phyloP scores from a whole-genome alignment of 208 protist genomes.

The Phytomonas sp. region DNA sequence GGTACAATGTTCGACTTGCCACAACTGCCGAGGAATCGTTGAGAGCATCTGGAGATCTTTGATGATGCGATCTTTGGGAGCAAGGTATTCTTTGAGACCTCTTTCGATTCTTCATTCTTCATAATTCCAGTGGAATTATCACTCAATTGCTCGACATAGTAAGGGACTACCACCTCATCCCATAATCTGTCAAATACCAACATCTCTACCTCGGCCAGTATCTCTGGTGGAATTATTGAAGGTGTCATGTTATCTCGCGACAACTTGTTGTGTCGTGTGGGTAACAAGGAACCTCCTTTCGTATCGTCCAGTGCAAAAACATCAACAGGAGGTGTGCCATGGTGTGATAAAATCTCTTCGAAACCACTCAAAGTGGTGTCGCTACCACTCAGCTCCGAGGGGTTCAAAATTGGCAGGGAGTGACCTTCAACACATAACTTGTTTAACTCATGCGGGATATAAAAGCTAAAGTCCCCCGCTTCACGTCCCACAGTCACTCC shows the following conservation, averaged over 20 bases:
- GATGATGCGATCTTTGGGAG: background rate
- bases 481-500: background rate
- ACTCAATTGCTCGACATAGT: constrained; percentile 12
- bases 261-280: background rate
- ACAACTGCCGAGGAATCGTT: background rate
- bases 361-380: background rate
- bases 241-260: background rate
- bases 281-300: background rate
- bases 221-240: background rate
- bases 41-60: background rate
- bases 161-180: constrained; percentile 34
- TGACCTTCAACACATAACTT: background rate
- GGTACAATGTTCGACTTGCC: background rate
- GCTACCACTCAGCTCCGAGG: background rate
- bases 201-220: constrained; percentile 9
- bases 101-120: background rate
- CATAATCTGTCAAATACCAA: constrained; percentile 31
- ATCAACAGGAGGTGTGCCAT: constrained; percentile 14
- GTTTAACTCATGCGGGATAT: background rate
- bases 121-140: background rate
- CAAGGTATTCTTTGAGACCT: background rate
- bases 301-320: constrained; percentile 11
- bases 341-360: constrained; percentile 16
- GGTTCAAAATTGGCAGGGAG: background rate
- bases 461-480: background rate